These are phyloP conservation scores for Talaromyces nanjingensis DNA, from an alignment of 495 filamentous ascomycete species.

Conservation along the genomic window DNA sequence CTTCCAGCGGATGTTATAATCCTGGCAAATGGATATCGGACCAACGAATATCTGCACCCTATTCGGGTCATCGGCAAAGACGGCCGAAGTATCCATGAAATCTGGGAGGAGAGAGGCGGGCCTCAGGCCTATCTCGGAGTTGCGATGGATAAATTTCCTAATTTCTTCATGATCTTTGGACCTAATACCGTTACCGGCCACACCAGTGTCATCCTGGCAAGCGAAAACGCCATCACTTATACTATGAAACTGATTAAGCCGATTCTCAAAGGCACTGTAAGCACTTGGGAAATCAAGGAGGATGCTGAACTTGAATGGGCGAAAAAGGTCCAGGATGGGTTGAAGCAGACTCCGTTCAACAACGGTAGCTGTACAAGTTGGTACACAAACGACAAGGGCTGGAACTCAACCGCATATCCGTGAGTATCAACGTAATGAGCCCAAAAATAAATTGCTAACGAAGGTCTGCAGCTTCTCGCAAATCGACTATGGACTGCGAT, in stretches of 20 bases:
- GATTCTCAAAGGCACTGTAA: constrained; percentile 32
- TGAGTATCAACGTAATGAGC: constrained; percentile 23
- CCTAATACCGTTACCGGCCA: constrained; percentile 63
- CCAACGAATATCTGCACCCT: constrained; percentile 34
- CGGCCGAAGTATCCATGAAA: constrained; percentile 41
- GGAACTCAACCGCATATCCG: constrained; percentile 57
- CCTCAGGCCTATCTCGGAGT: constrained; percentile 58
- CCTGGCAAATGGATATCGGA: constrained; percentile 51
- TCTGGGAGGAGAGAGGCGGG: constrained; percentile 51
- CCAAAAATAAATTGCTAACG: constrained; percentile 1
- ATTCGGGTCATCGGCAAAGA: constrained; percentile 36
- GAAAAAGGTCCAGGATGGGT: constrained; percentile 40
- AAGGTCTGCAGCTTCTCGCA: constrained; percentile 39
- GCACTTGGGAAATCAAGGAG: constrained; percentile 39
- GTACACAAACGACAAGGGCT: constrained; percentile 50
- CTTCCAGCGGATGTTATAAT: constrained; percentile 54
- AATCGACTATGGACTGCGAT: constrained; percentile 39
- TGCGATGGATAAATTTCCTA: constrained; percentile 59
- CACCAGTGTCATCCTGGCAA: constrained; percentile 51
- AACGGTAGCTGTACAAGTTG: constrained; percentile 49
- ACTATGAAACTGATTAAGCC: constrained; percentile 33
- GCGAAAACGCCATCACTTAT: constrained; percentile 53
- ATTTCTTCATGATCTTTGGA: constrained; percentile 62
- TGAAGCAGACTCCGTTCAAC: constrained; percentile 48
- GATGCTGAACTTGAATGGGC: constrained; percentile 49